These are phyloP conservation scores for Neolentinus lepideus DNA, from an alignment of 1,284 basidiomycete genomes.

Conservation along the genomic window DNA sequence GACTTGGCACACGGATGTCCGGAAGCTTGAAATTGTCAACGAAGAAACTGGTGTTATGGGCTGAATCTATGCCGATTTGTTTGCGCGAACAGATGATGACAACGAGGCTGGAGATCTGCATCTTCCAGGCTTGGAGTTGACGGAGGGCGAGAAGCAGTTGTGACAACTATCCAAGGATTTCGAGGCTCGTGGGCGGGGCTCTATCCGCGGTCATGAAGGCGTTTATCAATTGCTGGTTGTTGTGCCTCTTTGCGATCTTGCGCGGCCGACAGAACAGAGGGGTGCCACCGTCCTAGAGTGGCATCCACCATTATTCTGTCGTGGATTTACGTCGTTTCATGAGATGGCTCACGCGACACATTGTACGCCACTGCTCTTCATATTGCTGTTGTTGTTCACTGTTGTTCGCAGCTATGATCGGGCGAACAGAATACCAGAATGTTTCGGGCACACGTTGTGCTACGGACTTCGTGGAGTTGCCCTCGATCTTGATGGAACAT, in stretches of 20 bases:
- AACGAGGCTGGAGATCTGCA: slow-evolving; percentile 63
- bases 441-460: slow-evolving; percentile 98
- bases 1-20: slow-evolving; percentile 84
- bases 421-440: slow-evolving; percentile 95
- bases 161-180: slow-evolving; percentile 47
- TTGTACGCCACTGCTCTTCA: slow-evolving; percentile 41
- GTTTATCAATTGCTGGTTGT: slow-evolving; percentile 88
- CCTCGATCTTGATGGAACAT: slow-evolving; percentile 98
- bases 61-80: slow-evolving; percentile 93
- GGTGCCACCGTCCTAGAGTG: slow-evolving; percentile 79
- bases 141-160: slow-evolving; percentile 31
- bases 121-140: slow-evolving; percentile 7
- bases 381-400: slow-evolving; percentile 4
- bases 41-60: slow-evolving; percentile 84
- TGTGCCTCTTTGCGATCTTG: slow-evolving; percentile 88
- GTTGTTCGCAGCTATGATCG: slow-evolving; percentile 81
- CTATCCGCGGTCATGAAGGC: slow-evolving; percentile 53
- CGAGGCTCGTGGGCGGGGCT: slow-evolving; percentile 50
- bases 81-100: slow-evolving; percentile 86
- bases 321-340: slow-evolving; percentile 81
- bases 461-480: slow-evolving; percentile 97
- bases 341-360: slow-evolving; percentile 99
- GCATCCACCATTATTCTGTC: slow-evolving; percentile 74
- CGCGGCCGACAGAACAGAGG: slow-evolving; percentile 50
- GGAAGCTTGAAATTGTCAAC: slow-evolving; percentile 90